Evolutionary conservation across 1,284 basidiomycete genomes (phyloP).

Genomic region (Lentinus polychrous): DNA sequence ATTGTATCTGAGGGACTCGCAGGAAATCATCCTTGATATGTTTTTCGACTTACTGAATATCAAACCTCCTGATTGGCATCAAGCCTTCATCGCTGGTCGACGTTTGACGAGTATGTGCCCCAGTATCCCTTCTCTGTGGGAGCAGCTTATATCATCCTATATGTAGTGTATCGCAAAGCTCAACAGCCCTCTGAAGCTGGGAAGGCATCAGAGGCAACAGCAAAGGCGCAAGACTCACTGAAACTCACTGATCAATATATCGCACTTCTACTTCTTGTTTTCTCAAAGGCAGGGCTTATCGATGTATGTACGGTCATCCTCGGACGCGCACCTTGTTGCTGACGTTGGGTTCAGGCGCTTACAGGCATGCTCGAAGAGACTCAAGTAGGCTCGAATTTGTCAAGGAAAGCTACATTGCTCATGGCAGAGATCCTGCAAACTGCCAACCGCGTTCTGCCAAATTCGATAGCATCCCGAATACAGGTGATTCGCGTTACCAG

Average conservation of each 20-base stretch:
- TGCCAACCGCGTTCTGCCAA: conserved; percentile 84
- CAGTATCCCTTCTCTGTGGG: not conserved
- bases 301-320: conserved; percentile 48
- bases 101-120: conserved; percentile 69
- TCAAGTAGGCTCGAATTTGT: conserved; percentile 59
- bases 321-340: not conserved
- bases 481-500: conserved; percentile 44
- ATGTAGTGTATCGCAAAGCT: conserved; percentile 61
- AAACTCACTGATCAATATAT: conserved; percentile 93
- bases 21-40: conserved; percentile 92
- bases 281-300: conserved; percentile 82
- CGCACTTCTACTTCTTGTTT: conserved; percentile 80
- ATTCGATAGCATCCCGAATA: conserved; percentile 74
- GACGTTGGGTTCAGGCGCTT: conserved; percentile 54
- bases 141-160: not conserved
- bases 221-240: conserved; percentile 50
- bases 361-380: conserved; percentile 78
- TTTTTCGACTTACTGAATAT: conserved; percentile 93
- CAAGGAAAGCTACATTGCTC: conserved; percentile 86
- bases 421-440: conserved; percentile 89
- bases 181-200: conserved; percentile 33
- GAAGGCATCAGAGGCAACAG: conserved; percentile 25
- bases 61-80: conserved; percentile 84
- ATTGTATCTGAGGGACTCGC: conserved; percentile 2
- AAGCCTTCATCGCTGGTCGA: conserved; percentile 83